Evolutionary conservation across 75 land plant species (phyloP), one percentile per base, ranked within the genome.

Genomic region (Pinus taeda): DNA sequence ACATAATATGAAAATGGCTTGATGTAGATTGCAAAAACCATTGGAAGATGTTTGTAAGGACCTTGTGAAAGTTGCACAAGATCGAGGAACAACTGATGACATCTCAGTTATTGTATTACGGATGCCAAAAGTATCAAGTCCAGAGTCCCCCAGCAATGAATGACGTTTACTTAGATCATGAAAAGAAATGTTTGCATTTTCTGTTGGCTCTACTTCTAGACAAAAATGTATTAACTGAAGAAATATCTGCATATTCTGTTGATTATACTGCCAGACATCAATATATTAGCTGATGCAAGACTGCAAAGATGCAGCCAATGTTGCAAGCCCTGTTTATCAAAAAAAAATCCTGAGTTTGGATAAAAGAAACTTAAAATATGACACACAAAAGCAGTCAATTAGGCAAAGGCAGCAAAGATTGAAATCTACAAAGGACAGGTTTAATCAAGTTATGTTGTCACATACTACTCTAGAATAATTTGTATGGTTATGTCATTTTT

Each of bases 11-110:
- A 20, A 67, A 36, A 29, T 75, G 33, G 17, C 29, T 45, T 1
- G 53, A 59, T 42, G 14, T 74, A 84, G 78, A 56, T 57, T 59
- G 36, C 37, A 72, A 3, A 67, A 67, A 21, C 29, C 85, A 29
- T 39, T 73, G 17, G 86, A 80, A 63, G 79, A 76, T 24, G 77
- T 78, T 45, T 63, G 75, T 39, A 83, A 86, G 78, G 53, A 66
- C 29, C 45, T 86, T 11, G 71, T 84, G 57, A 80, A 83, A n/a
- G 63, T 75, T 77, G 86, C 88, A 11, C 82, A 80, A 59, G 76
- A 84, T 57, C 78, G 78, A 55, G 88, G 88, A 55, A 74, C 80
- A 45, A 86, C 88, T 37, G 88, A 86, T 67, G 88, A 86, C 77
- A 74, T 86, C 37, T 57, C 88, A 22, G 86, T 73, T 13, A 72